Conservation (phyloP, 179 eudicot species). For the Monotropa hypopitys region DNA sequence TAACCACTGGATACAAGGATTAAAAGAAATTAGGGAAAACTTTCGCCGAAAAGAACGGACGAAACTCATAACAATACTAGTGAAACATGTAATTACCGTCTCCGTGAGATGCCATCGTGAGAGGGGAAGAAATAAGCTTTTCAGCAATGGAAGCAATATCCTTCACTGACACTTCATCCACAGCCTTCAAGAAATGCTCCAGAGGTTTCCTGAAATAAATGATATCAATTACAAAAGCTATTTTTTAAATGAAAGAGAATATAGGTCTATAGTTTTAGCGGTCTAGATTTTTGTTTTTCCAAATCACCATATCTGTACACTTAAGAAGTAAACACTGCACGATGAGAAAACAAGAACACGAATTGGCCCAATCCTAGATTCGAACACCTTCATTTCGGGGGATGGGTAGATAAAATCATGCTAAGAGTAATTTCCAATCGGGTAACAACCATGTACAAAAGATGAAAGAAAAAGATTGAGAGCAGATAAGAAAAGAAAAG, state of each 20-base stretch:
- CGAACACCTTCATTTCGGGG: no score
- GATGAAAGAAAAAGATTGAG: no score
- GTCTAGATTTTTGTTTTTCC: no score
- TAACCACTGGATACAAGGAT: slow-evolving; percentile 33
- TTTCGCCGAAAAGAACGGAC: not conserved
- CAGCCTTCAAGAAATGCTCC: slow-evolving; percentile 53
- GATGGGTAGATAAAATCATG: not conserved
- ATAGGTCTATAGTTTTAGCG: no score
- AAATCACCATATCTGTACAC: not conserved
- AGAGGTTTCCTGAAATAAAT: slow-evolving; percentile 49
- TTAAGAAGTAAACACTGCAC: not conserved
- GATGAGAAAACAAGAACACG: not conserved
- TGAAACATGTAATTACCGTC: slow-evolving; percentile 40
- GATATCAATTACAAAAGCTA: not conserved
- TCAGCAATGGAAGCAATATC: slow-evolving; percentile 49
- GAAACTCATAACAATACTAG: not conserved
- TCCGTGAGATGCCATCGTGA: slow-evolving; percentile 82
- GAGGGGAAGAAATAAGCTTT: slow-evolving; percentile 70
- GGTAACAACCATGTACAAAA: no score
- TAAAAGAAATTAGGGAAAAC: not conserved
- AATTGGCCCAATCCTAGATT: not conserved
- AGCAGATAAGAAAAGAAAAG: no score
- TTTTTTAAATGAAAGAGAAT: not conserved
- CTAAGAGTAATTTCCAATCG: not conserved
- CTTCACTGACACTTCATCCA: slow-evolving; percentile 48